Conservation (phyloP, 1,284 basidiomycete genomes). For the Exsudoporus floridanus region DNA sequence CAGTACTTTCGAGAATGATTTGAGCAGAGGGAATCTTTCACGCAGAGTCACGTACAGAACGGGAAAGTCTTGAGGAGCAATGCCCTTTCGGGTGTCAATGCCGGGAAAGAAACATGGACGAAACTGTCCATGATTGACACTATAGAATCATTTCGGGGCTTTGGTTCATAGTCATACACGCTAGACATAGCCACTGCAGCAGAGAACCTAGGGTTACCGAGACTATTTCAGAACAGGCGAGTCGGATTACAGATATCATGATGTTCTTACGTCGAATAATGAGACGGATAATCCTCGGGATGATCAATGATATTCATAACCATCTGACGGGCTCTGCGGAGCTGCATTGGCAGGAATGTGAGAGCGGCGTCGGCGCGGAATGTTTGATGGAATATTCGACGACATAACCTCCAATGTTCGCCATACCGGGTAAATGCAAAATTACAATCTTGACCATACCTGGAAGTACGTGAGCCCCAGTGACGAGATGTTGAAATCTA, state of each 20-base stretch:
- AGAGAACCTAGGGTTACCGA: slow-evolving; percentile 8
- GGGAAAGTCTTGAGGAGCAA: slow-evolving; percentile 12
- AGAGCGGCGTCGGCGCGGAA: slow-evolving; percentile 1
- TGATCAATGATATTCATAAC: slow-evolving; percentile 4
- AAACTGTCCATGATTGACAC: slow-evolving; percentile 4
- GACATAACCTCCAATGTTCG: slow-evolving; percentile 3
- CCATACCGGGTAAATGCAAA: slow-evolving; percentile 1
- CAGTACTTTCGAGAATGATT: slow-evolving; percentile 7
- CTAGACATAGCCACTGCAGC: slow-evolving; percentile 11
- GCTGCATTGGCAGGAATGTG: slow-evolving; percentile 9
- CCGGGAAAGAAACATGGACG: neutral
- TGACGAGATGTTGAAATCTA: neutral
- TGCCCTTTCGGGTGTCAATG: neutral
- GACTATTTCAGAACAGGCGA: too few species aligned
- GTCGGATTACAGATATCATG: neutral
- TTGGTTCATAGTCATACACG: slow-evolving; percentile 20
- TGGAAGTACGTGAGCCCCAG: neutral
- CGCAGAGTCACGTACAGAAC: slow-evolving; percentile 12
- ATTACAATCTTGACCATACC: slow-evolving; percentile 1
- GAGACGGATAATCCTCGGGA: slow-evolving; percentile 1
- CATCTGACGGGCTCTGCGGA: slow-evolving; percentile 8
- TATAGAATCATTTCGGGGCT: slow-evolving; percentile 12
- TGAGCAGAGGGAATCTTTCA: neutral
- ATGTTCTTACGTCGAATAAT: slow-evolving; percentile 9
- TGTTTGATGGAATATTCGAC: slow-evolving; percentile 9